A percentile compares a stretch with the other conserved stretches of the same genome.
phyloP scores from a whole-genome alignment of 331 rosid species.

The Malus hybrid region DNA sequence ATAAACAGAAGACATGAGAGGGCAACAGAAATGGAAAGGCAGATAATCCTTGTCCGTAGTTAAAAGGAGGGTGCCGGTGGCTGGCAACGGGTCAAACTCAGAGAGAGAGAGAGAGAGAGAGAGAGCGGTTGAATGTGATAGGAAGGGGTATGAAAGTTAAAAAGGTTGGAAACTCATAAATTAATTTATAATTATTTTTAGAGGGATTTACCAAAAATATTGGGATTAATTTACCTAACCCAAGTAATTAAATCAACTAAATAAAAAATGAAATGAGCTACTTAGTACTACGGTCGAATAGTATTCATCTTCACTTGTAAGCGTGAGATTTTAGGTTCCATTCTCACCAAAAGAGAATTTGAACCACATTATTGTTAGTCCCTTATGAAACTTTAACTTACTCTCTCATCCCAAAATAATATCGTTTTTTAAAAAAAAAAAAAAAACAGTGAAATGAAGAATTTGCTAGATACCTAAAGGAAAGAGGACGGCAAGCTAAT shows the following conservation, averaged over 20 bases:
- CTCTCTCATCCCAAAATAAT: too few species aligned
- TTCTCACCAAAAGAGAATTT: too few species aligned
- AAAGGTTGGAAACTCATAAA: conserved; percentile 9
- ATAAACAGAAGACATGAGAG: too few species aligned
- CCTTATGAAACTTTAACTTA: accelerated
- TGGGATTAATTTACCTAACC: not conserved
- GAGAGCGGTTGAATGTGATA: conserved; percentile 27
- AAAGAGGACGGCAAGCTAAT: not conserved
- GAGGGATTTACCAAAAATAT: not conserved
- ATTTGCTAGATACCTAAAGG: not conserved
- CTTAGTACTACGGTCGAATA: too few species aligned
- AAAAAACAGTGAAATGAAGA: not conserved
- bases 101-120: conserved; percentile 36
- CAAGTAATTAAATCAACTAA: too few species aligned
- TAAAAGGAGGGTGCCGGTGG: conserved; percentile 48
- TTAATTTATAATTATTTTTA: not conserved
- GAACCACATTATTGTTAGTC: too few species aligned
- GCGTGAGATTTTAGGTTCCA: accelerated
- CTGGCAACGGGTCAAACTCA: conserved; percentile 97
- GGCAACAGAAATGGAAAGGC: too few species aligned
- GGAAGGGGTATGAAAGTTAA: conserved; percentile 21
- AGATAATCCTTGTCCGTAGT: conserved; percentile 12
- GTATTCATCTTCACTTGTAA: too few species aligned
- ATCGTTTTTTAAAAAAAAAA: too few species aligned
- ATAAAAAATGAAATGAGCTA: too few species aligned